Base-by-base conservation (phyloP, 2,329 filamentous ascomycete species). In the Helminthosporium solani region DNA sequence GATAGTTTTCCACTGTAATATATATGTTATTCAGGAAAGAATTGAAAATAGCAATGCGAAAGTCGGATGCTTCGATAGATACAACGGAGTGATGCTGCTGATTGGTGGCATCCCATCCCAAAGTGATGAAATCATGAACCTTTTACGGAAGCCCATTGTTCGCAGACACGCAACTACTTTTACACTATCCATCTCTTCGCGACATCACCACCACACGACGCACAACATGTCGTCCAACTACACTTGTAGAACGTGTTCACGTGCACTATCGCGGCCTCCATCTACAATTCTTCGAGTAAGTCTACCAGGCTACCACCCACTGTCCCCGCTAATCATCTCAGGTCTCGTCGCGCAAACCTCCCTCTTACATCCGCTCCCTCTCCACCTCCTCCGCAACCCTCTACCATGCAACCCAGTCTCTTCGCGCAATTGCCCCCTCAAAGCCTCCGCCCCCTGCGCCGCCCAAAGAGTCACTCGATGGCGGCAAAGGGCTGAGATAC, bases 191-290 rank as follows among this genome's bases (percentile, higher is more conserved):
- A 25, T 14, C 25, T 15, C 38, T 12, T 37, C 34, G 33, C 38
- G 28, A 51, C 42, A 42, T 40, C 40, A 38, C 28, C 50, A 31
- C 47, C 20, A 34, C 42, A 30, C 25, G 40, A 21, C 40, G 30
- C 33, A 37, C 42, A 47, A 57, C 52, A 72, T 72, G 69, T 64
- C 68, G 31, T 62, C 65, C 39, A 61, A 50, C 45, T 70, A 63
- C 55, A 67, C 63, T 5, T 72, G 69, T 53, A 60, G 56, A 49
- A 57, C 65, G 48, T 72, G 69, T 54, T 61, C 60, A 2, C 52
- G 54, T 43, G 62, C 65, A 18, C 34, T 70, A 9, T 47, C 50
- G 6, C 58, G 40, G 30, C 33, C 53, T 37, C 55, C 47, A 30
- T 45, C 52, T 14, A 42, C 49, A 21, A 46, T 48, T 28, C 33